Base-by-base conservation (phyloP, 2,329 filamentous ascomycete species). In the Podosphaera aphanis region DNA sequence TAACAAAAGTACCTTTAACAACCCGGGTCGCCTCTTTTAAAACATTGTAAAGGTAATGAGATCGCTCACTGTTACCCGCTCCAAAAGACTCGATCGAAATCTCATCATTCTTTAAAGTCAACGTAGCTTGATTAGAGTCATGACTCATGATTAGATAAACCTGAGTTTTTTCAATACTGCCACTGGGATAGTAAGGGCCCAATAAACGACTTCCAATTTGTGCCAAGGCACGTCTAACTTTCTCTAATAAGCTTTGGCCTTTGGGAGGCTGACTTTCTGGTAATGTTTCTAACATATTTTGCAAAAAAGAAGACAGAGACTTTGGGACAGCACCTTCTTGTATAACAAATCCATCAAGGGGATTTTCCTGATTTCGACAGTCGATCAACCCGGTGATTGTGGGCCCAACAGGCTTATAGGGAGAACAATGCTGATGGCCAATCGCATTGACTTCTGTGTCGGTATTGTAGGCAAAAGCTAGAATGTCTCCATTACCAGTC, bases 401-500 rank as follows among this genome's bases (percentile, higher is more conserved):
- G 13, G 75, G 75, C 0, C 75, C 74, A 7, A 73, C 62, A 0
- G 72, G 72, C 36, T 66, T 64, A 40, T 69, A 66, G 0, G 65
- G 61, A 7, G 64, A 64, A 2, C 70, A 68, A n/a, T 61, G 59
- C 1, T 65, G 57, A 11, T 60, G 63, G 5, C 73, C 75, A 43
- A 78, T 66, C 15, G 65, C 64, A 52, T 78, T 77, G 37, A 70
- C 68, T 13, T 66, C 60, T 3, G 68, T 59, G 37, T 77, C 63
- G 1, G 67, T 73, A 55, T 78, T 76, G 55, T 77, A 78, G 2
- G 70, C 74, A 57, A 79, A 79, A 2, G 68, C 70, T 15, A 79
- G 57, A 53, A 79, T 73, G 50, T 79, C 75, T 2, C 76, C 75
- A 52, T 80, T 80, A 2, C 75, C 75, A 52, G 71, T 74, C 67